phyloP scores from a whole-genome alignment of 1,139 yeast species.

The Pichia sp. region DNA sequence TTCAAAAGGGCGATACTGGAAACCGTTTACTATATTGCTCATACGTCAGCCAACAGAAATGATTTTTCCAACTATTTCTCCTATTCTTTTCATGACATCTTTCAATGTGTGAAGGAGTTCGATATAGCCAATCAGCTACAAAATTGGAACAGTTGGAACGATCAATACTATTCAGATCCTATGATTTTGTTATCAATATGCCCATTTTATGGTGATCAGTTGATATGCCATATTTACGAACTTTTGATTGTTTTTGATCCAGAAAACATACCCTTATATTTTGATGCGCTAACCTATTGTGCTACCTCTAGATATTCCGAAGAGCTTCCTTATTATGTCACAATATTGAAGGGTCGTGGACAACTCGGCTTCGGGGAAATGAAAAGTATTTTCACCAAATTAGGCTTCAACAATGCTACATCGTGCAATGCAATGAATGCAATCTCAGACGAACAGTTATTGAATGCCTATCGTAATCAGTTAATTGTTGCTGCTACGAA shows the following conservation, averaged over 20 bases:
- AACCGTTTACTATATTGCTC: constrained; percentile 32
- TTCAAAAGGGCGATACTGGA: constrained; percentile 44
- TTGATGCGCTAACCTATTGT: constrained; percentile 57
- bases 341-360: constrained; percentile 51
- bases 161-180: constrained; percentile 30
- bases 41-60: constrained; percentile 9
- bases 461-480: constrained; percentile 26
- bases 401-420: constrained; percentile 43
- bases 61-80: constrained; percentile 11
- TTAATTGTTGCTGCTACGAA: constrained; percentile 22
- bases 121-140: constrained; percentile 22
- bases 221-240: constrained; percentile 60
- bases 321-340: constrained; percentile 47
- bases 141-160: constrained; percentile 26
- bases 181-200: constrained; percentile 56
- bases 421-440: constrained; percentile 22
- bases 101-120: constrained; percentile 24
- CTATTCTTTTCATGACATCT: constrained; percentile 22
- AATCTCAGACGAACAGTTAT: constrained; percentile 27
- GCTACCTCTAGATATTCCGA: constrained; percentile 44
- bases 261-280: constrained; percentile 51
- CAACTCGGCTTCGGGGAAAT: constrained; percentile 62
- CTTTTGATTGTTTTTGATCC: constrained; percentile 51
- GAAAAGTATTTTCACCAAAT: constrained; percentile 45
- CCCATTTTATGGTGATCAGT: constrained; percentile 56